Conservation (phyloP, 208 protist species). For the Polymyxa betae region DNA sequence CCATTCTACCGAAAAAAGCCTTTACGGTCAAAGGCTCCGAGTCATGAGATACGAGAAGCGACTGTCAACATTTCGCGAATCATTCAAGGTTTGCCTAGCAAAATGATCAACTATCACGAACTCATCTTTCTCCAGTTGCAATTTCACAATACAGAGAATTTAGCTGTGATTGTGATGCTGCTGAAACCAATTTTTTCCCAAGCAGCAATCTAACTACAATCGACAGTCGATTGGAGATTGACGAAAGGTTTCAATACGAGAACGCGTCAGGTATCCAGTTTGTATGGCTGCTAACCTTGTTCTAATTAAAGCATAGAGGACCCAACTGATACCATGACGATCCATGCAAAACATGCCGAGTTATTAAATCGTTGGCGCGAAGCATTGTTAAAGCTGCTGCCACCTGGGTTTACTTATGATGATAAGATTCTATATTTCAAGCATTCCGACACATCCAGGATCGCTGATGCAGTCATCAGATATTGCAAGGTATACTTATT, state of each 20-base stretch:
- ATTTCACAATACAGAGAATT: constrained; percentile 23
- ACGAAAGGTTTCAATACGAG: not conserved
- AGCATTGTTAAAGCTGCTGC: not conserved
- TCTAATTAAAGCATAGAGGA: too few species aligned
- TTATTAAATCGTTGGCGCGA: not conserved
- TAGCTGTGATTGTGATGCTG: not conserved
- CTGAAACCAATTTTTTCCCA: constrained; percentile 25
- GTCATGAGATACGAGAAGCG: not conserved
- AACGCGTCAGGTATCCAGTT: too few species aligned
- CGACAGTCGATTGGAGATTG: constrained; percentile 12
- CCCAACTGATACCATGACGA: not conserved
- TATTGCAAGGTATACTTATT: too few species aligned
- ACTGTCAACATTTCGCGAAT: not conserved
- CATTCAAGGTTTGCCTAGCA: not conserved
- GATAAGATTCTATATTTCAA: constrained; percentile 26
- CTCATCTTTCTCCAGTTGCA: not conserved
- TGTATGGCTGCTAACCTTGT: too few species aligned
- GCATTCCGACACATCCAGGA: not conserved
- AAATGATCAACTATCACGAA: not conserved
- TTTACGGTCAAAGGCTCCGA: not conserved
- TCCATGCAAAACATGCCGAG: not conserved
- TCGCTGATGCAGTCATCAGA: constrained; percentile 16
- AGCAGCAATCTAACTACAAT: not conserved
- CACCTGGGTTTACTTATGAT: not conserved
- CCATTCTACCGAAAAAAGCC: constrained; percentile 52